Percentiles rank a stretch among this genome's conserved stretches.
Evolutionary conservation across 108 stramenopile genomes (phyloP).

Genomic region (Nannochloropsis salina): DNA sequence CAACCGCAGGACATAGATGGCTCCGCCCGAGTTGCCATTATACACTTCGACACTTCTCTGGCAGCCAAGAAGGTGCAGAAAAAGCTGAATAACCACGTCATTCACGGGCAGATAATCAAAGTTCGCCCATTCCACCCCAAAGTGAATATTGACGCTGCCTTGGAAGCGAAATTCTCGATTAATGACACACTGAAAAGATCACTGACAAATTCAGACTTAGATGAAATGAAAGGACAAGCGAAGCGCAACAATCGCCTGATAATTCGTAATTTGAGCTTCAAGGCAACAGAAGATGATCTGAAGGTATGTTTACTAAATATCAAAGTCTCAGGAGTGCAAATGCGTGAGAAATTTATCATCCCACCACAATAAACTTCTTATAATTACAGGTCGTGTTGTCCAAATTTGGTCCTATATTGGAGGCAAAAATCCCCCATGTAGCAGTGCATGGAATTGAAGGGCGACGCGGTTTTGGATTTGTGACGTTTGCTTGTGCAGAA

Average conservation of each 20-base stretch:
- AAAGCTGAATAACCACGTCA: constrained; percentile 42
- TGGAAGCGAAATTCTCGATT: not conserved
- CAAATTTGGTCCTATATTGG: constrained; percentile 5
- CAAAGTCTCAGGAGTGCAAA: not conserved
- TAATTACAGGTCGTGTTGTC: not conserved
- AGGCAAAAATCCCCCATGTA: not conserved
- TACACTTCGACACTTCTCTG: not conserved
- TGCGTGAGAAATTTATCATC: not conserved
- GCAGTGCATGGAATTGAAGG: not conserved
- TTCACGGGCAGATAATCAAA: constrained; percentile 34
- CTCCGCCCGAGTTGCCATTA: not conserved
- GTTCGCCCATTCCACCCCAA: constrained; percentile 22
- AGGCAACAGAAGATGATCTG: constrained; percentile 49
- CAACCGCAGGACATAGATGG: not conserved
- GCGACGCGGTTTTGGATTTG: constrained; percentile 38
- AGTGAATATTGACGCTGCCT: constrained; percentile 1
- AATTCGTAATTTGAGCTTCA: constrained; percentile 51
- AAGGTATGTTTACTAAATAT: constrained; percentile 12
- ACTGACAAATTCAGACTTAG: not conserved
- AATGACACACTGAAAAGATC: too few relatives aligned
- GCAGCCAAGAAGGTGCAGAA: constrained; percentile 26
- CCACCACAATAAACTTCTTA: not conserved
- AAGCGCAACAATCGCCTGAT: constrained; percentile 44
- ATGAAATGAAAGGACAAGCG: constrained; percentile 25
- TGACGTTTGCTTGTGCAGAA: constrained; percentile 36